Conservation (phyloP, 352 stramenopile species). For the Pythium dissimile region DNA sequence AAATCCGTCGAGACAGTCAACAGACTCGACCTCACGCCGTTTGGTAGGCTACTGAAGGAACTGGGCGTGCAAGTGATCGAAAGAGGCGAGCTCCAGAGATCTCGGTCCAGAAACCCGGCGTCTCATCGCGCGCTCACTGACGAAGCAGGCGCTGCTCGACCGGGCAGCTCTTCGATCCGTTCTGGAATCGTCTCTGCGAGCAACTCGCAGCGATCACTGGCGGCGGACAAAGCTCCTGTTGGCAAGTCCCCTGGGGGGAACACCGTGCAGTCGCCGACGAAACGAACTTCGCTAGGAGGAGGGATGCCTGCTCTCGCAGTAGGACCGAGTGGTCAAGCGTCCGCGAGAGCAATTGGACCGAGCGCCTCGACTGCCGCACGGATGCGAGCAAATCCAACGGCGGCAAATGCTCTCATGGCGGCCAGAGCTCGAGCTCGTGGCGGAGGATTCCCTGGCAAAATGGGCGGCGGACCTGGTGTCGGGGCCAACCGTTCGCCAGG, state of each 20-base stretch:
- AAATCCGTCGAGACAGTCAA: conserved; percentile 10
- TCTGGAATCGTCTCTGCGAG: conserved; percentile 5
- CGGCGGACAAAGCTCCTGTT: conserved; percentile 24
- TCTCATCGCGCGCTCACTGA: background rate
- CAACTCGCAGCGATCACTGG: conserved; percentile 1
- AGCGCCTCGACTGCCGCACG: conserved; percentile 14
- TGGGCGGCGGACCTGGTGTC: conserved; percentile 42
- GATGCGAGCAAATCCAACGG: conserved; percentile 45
- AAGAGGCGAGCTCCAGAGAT: conserved; percentile 2
- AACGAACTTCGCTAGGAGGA: conserved; percentile 27
- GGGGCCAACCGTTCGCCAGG: conserved; percentile 27
- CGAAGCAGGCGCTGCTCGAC: background rate
- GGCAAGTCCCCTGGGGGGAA: background rate
- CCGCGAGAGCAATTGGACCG: background rate
- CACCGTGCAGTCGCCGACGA: conserved; percentile 49
- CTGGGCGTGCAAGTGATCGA: conserved; percentile 16
- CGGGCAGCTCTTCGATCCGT: background rate
- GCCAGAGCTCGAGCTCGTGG: conserved; percentile 63
- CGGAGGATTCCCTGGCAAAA: conserved; percentile 46
- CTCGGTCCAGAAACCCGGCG: conserved; percentile 5
- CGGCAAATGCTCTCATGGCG: conserved; percentile 68
- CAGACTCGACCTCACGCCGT: conserved; percentile 4
- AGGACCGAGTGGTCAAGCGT: background rate
- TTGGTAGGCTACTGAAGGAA: conserved; percentile 18
- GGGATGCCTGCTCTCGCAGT: conserved; percentile 12